Percentiles rank a stretch among this genome's conserved stretches.
These are phyloP conservation scores for Aspergillus olivimuriae DNA, from an alignment of 495 filamentous ascomycete species.

Conservation along the genomic window DNA sequence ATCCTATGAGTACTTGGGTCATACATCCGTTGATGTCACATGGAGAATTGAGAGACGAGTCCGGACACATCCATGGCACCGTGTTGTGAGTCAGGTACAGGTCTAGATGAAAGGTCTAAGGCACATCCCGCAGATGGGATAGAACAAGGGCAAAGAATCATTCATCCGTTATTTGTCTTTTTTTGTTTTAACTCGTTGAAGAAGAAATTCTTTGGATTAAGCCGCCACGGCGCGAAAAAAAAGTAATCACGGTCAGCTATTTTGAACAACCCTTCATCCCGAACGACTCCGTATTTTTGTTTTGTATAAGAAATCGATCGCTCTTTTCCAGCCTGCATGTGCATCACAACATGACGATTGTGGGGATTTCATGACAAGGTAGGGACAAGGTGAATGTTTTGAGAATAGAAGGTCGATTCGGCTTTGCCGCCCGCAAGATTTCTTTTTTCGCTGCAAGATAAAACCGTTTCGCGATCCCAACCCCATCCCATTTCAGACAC, in stretches of 20 bases:
- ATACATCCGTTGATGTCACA: too few relatives aligned
- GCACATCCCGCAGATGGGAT: too few relatives aligned
- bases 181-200: conserved; percentile 31
- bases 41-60: too few relatives aligned
- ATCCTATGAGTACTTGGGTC: too few relatives aligned
- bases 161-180: conserved; percentile 16
- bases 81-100: too few relatives aligned
- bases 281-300: conserved; percentile 33
- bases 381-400: conserved; percentile 29
- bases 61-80: too few relatives aligned
- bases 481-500: conserved; percentile 41
- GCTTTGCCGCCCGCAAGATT: conserved; percentile 37
- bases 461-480: conserved; percentile 43
- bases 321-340: conserved; percentile 28
- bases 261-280: conserved; percentile 43
- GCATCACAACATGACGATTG: conserved; percentile 31
- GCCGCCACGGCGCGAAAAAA: conserved; percentile 44
- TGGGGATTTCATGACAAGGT: conserved; percentile 26
- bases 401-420: conserved; percentile 40
- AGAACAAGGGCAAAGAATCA: conserved; percentile 9
- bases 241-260: conserved; percentile 43
- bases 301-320: conserved; percentile 24
- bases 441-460: conserved; percentile 40
- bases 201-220: conserved; percentile 43
- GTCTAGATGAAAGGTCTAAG: too few relatives aligned